These are phyloP conservation scores for Rubus idaeus DNA, from an alignment of 306 rosid genomes.

Conservation along the genomic window DNA sequence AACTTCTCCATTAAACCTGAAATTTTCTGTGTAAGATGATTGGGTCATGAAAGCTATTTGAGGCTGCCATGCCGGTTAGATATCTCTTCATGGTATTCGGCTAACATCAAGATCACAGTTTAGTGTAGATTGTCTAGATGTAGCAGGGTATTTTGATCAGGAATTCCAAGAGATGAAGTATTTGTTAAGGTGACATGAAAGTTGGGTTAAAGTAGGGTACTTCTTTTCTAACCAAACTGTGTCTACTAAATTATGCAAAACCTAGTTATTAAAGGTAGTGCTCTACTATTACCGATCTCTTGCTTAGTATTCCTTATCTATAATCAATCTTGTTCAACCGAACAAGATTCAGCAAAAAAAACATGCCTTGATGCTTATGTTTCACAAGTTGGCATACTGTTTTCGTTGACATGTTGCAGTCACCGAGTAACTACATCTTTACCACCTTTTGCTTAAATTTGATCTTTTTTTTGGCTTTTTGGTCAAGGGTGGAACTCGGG, in stretches of 20 bases:
- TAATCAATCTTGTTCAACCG: background rate
- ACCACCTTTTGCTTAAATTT: background rate
- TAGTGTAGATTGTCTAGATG: background rate
- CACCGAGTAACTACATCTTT: background rate
- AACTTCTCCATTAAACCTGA: background rate
- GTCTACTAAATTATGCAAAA: no score
- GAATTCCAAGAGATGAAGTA: background rate
- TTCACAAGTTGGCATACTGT: background rate
- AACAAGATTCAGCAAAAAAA: background rate
- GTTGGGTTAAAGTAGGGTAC: background rate
- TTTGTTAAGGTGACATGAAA: background rate
- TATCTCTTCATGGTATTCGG: background rate
- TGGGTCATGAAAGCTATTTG: background rate
- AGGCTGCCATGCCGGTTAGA: constrained; percentile 2
- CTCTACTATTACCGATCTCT: background rate
- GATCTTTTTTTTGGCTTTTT: background rate
- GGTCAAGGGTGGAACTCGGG: background rate
- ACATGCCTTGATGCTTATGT: background rate
- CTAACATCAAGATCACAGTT: background rate
- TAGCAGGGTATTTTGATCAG: background rate
- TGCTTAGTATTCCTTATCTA: background rate
- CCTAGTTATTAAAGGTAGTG: background rate
- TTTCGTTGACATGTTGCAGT: background rate
- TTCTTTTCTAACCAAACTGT: no score
- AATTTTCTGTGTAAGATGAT: background rate